Conservation (phyloP, 2,329 filamentous ascomycete species). For the Aureobasidium sp. region DNA sequence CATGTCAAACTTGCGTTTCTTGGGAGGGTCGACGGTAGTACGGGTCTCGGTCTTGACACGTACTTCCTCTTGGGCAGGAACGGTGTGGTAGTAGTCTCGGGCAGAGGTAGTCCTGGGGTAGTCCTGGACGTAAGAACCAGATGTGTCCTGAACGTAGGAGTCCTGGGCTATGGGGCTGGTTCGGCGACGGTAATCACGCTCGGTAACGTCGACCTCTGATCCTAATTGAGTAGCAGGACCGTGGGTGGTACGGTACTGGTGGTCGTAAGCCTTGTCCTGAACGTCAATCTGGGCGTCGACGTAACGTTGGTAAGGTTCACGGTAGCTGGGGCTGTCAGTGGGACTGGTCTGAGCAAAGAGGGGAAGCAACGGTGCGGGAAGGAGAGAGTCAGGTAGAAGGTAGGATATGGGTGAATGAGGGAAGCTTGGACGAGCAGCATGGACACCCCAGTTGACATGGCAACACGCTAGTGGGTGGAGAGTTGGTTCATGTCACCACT, state of each 20-base stretch:
- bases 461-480: slow-evolving; percentile 15
- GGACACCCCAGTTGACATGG: slow-evolving; percentile 13
- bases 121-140: slow-evolving; percentile 16
- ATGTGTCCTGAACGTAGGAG: slow-evolving; percentile 25
- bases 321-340: slow-evolving; percentile 38
- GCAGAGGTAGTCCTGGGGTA: slow-evolving; percentile 27
- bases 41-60: slow-evolving; percentile 41
- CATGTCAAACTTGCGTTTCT: slow-evolving; percentile 52
- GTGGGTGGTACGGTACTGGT: slow-evolving; percentile 39
- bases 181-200: slow-evolving; percentile 38
- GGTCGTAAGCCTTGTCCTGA: slow-evolving; percentile 43
- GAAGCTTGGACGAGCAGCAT: slow-evolving; percentile 10
- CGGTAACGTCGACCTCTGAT: slow-evolving; percentile 46
- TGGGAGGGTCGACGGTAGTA: slow-evolving; percentile 43
- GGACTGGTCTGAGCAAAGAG: slow-evolving; percentile 7
- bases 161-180: slow-evolving; percentile 31
- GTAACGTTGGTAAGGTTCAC: slow-evolving; percentile 47
- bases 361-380: slow-evolving; percentile 9
- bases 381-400: slow-evolving; percentile 12
- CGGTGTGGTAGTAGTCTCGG: slow-evolving; percentile 29
- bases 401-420: not conserved
- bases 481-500: slow-evolving; percentile 8
- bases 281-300: slow-evolving; percentile 59
- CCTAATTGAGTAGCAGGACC: slow-evolving; percentile 45
- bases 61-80: slow-evolving; percentile 36